Conservation (phyloP, 176 grass and related monocot species). For the Triticum aestivum region IWGSC_CS_RefSeq_v2.1 NC_057798.1:624698367-624698866, state of each 20-base stretch:
- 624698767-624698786: conserved; percentile 73
- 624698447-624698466: conserved; percentile 25
- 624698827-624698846: conserved; percentile 85
- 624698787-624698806: conserved; percentile 99
- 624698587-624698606: conserved; percentile 79
- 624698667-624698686: background rate
- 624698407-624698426: conserved; percentile 54
- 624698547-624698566: conserved; percentile 93
- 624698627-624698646: conserved; percentile 20
- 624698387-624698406: conserved; percentile 91
- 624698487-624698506: conserved; percentile 67
- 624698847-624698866: conserved; percentile 30
- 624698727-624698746: conserved; percentile 4
- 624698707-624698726: background rate
- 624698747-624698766: conserved; percentile 27
- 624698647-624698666: background rate
- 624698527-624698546: conserved; percentile 75
- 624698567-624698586: conserved; percentile 91
- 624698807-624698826: conserved; percentile 99
- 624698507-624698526: conserved; percentile 57
- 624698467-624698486: conserved; percentile 3
- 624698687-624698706: background rate
- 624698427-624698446: conserved; percentile 5
- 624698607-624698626: conserved; percentile 96
- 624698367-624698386: conserved; percentile 86